Base-by-base conservation (phyloP, 306 rosid species). In the Crotalaria pallida region DNA sequence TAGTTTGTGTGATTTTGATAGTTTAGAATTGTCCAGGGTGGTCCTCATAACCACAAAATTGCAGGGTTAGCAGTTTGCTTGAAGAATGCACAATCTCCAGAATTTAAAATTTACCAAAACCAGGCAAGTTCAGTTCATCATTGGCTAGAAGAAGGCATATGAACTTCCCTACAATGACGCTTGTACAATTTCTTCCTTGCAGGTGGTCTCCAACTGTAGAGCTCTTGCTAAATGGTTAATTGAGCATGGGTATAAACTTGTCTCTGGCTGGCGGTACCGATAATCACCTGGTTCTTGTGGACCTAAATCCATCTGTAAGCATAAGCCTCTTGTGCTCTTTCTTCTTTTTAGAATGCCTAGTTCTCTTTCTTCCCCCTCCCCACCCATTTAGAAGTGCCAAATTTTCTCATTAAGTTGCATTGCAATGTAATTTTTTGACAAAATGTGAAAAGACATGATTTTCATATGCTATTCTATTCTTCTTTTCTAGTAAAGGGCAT, bases 261-360 rank as follows among this genome's bases (percentile, higher is more conserved):
- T 93, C n/a, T n/a, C n/a, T n/a, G n/a, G n/a, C 98, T 76, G 98
- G 97, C 59, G 98, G 97, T 45, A 93, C 88, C 58, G 97, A 90
- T 74, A 93, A 93, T 80, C 98, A 90, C 73, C 79, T 93, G 70
- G 94, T 84, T 82, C 98, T 93, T 77, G 92, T 93, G 10, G 98
- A 93, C 80, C 81, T 93, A 40, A 88, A 97, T 79, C 97, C 97
- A 26, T 77, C 87, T 18, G 98, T n/a, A n/a, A n/a, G n/a, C n/a
- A n/a, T 93, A 90, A 85, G 86, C 79, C 72, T 81, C 51, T 56
- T 41, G 58, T 13, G 41, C 44, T 34, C 38, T 24, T n/a, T n/a
- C n/a, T n/a, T n/a, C n/a, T n/a, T n/a, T n/a, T n/a, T 41, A 38
- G n/a, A 38, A 69, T 16, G 27, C 41, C 21, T 19, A n/a, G 3